phyloP scores from a whole-genome alignment of 2,329 filamentous ascomycete genomes.

The Amauroascus verrucosus region DNA sequence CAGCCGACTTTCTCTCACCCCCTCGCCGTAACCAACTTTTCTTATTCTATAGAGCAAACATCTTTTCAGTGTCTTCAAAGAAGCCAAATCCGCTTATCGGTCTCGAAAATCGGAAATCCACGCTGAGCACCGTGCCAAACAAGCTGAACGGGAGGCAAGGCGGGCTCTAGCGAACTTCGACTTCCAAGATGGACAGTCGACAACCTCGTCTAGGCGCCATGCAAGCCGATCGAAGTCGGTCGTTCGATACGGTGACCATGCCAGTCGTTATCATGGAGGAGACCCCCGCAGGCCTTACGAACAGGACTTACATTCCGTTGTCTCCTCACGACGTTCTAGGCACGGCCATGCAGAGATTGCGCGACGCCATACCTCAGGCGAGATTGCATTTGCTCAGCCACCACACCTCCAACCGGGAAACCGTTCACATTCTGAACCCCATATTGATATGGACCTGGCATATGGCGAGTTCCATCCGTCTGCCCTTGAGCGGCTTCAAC shows the following conservation, averaged over 20 bases:
- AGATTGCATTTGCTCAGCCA: constrained; percentile 18
- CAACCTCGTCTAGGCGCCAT: constrained; percentile 32
- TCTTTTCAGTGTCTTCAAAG: constrained; percentile 79
- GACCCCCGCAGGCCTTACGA: constrained; percentile 20
- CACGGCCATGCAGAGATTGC: constrained; percentile 20
- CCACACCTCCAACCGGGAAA: constrained; percentile 14
- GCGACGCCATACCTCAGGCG: constrained; percentile 33
- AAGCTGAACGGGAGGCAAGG: constrained; percentile 50
- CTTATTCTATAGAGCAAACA: constrained; percentile 62
- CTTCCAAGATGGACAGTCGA: constrained; percentile 40
- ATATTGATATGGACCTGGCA: constrained; percentile 79
- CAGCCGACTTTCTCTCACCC: constrained; percentile 14
- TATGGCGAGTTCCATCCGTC: constrained; percentile 74
- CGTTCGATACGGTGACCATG: constrained; percentile 23
- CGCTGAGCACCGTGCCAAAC: constrained; percentile 53
- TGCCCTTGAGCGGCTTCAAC: constrained; percentile 39
- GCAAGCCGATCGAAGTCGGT: constrained; percentile 30
- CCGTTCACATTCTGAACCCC: constrained; percentile 20
- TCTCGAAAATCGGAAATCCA: constrained; percentile 77
- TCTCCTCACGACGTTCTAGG: constrained; percentile 13
- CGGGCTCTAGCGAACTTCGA: constrained; percentile 45
- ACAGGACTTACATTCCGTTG: constrained; percentile 24
- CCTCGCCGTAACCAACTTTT: constrained; percentile 12
- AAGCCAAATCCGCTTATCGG: constrained; percentile 77
- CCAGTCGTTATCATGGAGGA: constrained; percentile 23